Conservation (phyloP, 306 rosid species). For the Ochetophila trinervis region DNA sequence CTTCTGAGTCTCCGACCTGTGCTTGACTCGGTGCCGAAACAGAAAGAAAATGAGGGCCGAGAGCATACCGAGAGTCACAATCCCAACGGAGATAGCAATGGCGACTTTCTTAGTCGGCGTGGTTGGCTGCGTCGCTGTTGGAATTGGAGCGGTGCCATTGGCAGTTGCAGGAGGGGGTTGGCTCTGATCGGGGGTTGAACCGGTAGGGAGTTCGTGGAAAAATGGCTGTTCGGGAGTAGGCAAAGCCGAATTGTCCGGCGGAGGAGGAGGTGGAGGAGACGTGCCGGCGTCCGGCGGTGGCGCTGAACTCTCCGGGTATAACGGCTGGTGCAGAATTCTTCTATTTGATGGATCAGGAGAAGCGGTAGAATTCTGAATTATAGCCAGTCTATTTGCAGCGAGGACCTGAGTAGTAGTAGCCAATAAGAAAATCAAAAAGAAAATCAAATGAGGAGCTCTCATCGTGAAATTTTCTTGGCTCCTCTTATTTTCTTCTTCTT, state of each 20-base stretch:
- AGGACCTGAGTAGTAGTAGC: slow-evolving; percentile 8
- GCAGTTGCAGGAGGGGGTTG: slow-evolving; percentile 41
- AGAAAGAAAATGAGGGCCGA: slow-evolving; percentile 83
- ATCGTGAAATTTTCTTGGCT: slow-evolving; percentile 40
- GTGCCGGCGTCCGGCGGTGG: slow-evolving; percentile 51
- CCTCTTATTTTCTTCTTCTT: slow-evolving; percentile 30
- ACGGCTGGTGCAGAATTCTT: slow-evolving; percentile 80
- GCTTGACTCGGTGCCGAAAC: slow-evolving; percentile 74
- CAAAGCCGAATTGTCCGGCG: slow-evolving; percentile 29
- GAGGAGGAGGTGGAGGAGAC: slow-evolving; percentile 34
- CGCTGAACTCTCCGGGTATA: slow-evolving; percentile 56
- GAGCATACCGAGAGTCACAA: slow-evolving; percentile 90
- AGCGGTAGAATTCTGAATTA: slow-evolving; percentile 4
- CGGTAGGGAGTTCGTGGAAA: slow-evolving; percentile 63
- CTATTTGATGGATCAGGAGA: slow-evolving; percentile 26
- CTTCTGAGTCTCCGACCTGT: slow-evolving; percentile 55
- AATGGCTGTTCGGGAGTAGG: slow-evolving; percentile 53
- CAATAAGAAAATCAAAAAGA: slow-evolving; percentile 28
- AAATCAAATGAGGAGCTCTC: slow-evolving; percentile 43
- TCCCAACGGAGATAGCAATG: slow-evolving; percentile 80
- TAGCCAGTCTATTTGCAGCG: slow-evolving; percentile 18
- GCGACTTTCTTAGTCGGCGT: slow-evolving; percentile 72
- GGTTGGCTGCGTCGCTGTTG: slow-evolving; percentile 64
- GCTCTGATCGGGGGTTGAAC: slow-evolving; percentile 48
- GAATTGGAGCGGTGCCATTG: slow-evolving; percentile 49